Conservation (phyloP, 208 protist species). For the Angomonas ambiguus region DNA sequence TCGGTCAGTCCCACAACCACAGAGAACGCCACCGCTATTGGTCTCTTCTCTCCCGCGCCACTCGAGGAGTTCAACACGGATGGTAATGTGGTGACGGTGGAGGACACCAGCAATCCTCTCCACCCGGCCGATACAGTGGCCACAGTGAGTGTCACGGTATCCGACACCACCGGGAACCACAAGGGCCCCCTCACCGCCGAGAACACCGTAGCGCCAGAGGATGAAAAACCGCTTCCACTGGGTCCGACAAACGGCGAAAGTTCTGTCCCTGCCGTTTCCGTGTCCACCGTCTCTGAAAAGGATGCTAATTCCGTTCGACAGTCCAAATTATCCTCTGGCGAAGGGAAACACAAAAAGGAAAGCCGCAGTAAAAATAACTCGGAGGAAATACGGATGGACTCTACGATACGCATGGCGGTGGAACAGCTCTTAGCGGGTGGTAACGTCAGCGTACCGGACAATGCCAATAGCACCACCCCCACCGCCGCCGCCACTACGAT, state of each 20-base stretch:
- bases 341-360: neutral
- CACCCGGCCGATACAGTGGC: neutral
- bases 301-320: too few relatives aligned
- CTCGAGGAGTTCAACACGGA: too few relatives aligned
- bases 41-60: neutral
- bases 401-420: neutral
- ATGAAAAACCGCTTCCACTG: neutral
- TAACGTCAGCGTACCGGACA: neutral
- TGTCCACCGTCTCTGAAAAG: too few relatives aligned
- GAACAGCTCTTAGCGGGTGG: neutral
- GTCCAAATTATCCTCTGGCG: too few relatives aligned
- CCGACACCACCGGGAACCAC: too few relatives aligned
- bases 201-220: neutral
- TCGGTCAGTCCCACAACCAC: neutral
- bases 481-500: neutral
- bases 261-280: neutral
- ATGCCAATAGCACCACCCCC: neutral
- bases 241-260: too few relatives aligned
- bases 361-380: neutral
- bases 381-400: neutral
- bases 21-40: neutral
- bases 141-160: too few relatives aligned
- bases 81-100: slow-evolving; percentile 4
- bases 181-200: too few relatives aligned
- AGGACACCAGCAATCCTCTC: neutral